Percentiles rank a stretch among this genome's conserved stretches.
Evolutionary conservation across 2,329 filamentous ascomycete species (phyloP).

Genomic region (Aspergillus terreus): DNA sequence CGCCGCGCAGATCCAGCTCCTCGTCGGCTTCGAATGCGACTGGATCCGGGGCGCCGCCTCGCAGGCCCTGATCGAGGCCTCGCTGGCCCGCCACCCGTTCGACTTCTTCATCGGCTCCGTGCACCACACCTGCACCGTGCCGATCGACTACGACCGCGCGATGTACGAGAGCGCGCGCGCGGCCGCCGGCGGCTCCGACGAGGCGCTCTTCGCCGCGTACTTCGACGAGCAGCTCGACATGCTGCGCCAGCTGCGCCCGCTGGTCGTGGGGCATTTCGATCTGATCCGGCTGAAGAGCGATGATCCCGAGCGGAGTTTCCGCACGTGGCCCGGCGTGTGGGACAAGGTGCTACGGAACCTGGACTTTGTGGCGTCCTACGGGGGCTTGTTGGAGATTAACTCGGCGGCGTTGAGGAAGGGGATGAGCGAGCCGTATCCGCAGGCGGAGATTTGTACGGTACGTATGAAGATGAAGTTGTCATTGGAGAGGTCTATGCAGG

Average conservation of each 20-base stretch:
- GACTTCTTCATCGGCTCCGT: conserved; percentile 93
- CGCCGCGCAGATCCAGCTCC: conserved; percentile 65
- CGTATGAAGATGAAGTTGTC: neutral
- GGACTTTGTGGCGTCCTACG: conserved; percentile 64
- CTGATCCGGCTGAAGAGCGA: conserved; percentile 77
- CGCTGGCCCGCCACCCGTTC: conserved; percentile 60
- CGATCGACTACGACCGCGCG: conserved; percentile 78
- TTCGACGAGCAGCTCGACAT: conserved; percentile 85
- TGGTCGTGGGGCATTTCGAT: conserved; percentile 90
- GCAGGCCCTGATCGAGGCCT: conserved; percentile 56
- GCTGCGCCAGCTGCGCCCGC: conserved; percentile 67
- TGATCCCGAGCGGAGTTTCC: conserved; percentile 61
- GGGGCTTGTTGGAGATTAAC: conserved; percentile 85
- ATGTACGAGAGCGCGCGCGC: conserved; percentile 64
- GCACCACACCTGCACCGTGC: conserved; percentile 81
- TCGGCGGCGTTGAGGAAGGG: conserved; percentile 85
- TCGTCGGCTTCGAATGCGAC: conserved; percentile 90
- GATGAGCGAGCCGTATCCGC: conserved; percentile 84
- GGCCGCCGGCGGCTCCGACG: conserved; percentile 59
- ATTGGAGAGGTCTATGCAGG: neutral
- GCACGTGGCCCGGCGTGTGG: conserved; percentile 65
- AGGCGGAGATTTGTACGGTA: conserved; percentile 66
- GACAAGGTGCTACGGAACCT: conserved; percentile 70
- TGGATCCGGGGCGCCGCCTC: conserved; percentile 71
- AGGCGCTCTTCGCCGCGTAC: conserved; percentile 74